Base-by-base conservation (phyloP, 768 basidiomycete genomes). In the Crucibulum laeve region DNA sequence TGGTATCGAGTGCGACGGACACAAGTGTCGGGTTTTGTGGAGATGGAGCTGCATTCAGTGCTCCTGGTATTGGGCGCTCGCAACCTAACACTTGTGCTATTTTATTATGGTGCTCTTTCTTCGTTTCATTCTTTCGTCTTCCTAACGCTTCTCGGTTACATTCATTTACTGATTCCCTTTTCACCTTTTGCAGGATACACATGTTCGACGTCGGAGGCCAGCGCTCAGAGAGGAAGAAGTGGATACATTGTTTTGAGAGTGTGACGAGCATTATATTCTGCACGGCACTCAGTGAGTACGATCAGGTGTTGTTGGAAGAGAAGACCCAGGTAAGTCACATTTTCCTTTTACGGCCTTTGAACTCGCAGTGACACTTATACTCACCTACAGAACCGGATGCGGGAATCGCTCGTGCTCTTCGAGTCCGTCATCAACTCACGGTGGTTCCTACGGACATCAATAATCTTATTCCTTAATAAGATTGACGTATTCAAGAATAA, bases 401-500 rank as follows among this genome's bases (percentile, higher is more conserved):
- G 84, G 52, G 93, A 96, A 63, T 87, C 90, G 1, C 67, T 95
- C 38, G 84, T 90, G 0, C 80, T 96, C 22, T 94, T 93, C 61
- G 91, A 93, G 58, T 87, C 84, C 22, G 90, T 93, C 60, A 88
- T 89, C 68, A 95, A 95, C 57, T 92, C 90, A 25, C 77, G 92
- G 49, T 94, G 88, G 90, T 92, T 93, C 64, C 81, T 89, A 42
- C 82, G 89, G 53, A 91, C 91, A 4, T 89, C 87, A 1, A 91
- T 94, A 55, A 93, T 94, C 58, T 66, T 94, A 40, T 92, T 93
- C 76, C 65, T 92, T 48, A 94, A 92, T 69, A 93, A 95, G 74
- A 93, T 93, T 54, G 93, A 96, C 62, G 70, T 94, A 35, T 94
- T 96, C 69, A 84, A 88, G 40, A 83, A 82, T 57, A 96, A 96